Conservation (phyloP, 306 rosid genomes). For the Echinosophora koreensis region DNA sequence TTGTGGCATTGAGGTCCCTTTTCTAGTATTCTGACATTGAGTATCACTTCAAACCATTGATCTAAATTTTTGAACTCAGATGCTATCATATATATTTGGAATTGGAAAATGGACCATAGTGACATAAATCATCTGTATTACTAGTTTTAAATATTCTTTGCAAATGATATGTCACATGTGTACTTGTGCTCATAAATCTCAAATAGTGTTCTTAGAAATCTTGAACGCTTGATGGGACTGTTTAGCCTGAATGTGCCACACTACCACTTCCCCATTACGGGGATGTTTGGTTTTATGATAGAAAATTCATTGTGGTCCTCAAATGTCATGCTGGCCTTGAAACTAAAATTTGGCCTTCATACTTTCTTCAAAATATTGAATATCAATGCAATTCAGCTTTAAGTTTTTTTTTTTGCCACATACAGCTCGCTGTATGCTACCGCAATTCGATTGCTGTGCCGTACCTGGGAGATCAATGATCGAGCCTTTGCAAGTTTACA, state of each 20-base stretch:
- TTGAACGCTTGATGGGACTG: slow-evolving; percentile 1
- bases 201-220: slow-evolving; percentile 21
- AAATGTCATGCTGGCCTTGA: slow-evolving; percentile 23
- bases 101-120: slow-evolving; percentile 16
- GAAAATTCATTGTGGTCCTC: slow-evolving; percentile 20
- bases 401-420: slow-evolving; percentile 16
- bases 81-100: slow-evolving; percentile 22
- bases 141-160: neutral
- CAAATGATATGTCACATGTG: slow-evolving; percentile 13
- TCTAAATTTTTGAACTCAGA: slow-evolving; percentile 18
- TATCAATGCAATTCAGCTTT: slow-evolving; percentile 16
- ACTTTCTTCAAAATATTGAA: slow-evolving; percentile 31
- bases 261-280: slow-evolving; percentile 3
- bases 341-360: slow-evolving; percentile 8
- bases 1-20: slow-evolving; percentile 22
- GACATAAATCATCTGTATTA: slow-evolving; percentile 15
- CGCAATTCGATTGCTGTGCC: slow-evolving; percentile 89
- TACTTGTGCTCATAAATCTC: slow-evolving; percentile 3
- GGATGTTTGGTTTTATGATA: slow-evolving; percentile 26
- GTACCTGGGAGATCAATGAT: slow-evolving; percentile 94
- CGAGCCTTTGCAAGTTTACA: slow-evolving; percentile 93
- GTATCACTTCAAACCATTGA: slow-evolving; percentile 20
- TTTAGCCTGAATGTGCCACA: neutral
- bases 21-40: slow-evolving; percentile 27
- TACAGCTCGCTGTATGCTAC: slow-evolving; percentile 83